Base-by-base conservation (phyloP, 352 stramenopile species). In the Globisporangium lucens region DNA sequence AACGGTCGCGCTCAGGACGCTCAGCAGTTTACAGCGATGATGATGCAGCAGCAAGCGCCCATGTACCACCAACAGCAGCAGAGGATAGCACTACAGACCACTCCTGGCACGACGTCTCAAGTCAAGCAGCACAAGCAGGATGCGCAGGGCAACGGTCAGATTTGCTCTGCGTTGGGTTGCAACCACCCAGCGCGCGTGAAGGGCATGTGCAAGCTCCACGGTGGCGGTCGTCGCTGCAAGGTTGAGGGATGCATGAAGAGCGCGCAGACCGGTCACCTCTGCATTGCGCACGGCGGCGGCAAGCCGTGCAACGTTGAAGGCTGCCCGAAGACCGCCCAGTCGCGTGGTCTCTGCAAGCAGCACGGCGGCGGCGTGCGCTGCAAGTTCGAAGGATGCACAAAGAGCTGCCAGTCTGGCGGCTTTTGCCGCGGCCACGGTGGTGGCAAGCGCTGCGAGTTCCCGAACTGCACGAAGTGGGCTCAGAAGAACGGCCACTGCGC, bases 191-290 rank as follows among this genome's bases (percentile, higher is more conserved):
- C 87, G 5, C 82, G 85, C 0, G 79, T 92, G 38, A 93, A 93
- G 69, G 87, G 87, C 30, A 94, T 95, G 87, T 95, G 87, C 76
- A 95, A 95, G 69, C 65, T 92, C 9, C 87, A 95, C 59, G 87
- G 87, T 20, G 87, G 87, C 20, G 87, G 87, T 0, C 77, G 85
- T 22, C 79, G 87, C 15, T 95, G 87, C 80, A 95, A 94, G 68
- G 85, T 94, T 35, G 87, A 95, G 51, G 87, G 87, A 29, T 95
- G 87, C 69, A 95, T 93, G 87, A 94, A 94, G 72, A 93, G 83
- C 66, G 85, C 85, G 29, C 87, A 95, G 67, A 95, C 85, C 17
- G 87, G 87, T 24, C 85, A 93, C 58, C 66, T 96, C 52, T 96
- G 88, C 63, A 96, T 94, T 65, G 83, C 85, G 4, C 88, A 96